Evolutionary conservation across 768 basidiomycete genomes (phyloP), one percentile per base, ranked within the genome.

Genomic region (Suillus subaureus): DNA sequence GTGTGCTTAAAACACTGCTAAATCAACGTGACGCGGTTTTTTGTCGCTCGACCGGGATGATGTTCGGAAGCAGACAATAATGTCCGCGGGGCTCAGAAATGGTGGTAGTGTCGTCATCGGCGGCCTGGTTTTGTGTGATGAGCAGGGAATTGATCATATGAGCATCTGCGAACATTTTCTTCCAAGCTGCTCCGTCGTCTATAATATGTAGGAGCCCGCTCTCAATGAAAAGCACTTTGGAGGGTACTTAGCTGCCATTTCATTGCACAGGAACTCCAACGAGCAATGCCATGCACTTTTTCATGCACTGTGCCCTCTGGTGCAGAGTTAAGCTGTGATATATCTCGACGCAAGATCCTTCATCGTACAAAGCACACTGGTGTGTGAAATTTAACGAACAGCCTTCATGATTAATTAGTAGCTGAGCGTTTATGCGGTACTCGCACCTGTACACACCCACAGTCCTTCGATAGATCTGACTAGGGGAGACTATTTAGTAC

Each of bases 61-160:
- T 58, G 37, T 39, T 58, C 56, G 37, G 23, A 58, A 13, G 55
- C 55, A 13, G 55, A 57, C 35, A 57, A 21, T 45, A 9, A 52
- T 52, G 26, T 52, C 51, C 51, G 28, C 26, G 39, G 51, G 28
- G 51, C 26, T 51, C 45, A 47, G 51, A 28, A 31, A 28, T 52
- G 26, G 8, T 18, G 16, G 18, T 21, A 21, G 16, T 28, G 9
- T 18, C 5, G 4, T 31, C 31, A 33, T 8, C 52, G 52, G 18
- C 31, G 4, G 28, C 52, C 52, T 54, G 16, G 51, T 18, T 52
- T 28, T 28, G 26, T 8, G 51, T 18, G 51, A 28, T 51, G 28
- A 51, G 26, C 49, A 7, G 51, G 18, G 51, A 21, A 31, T 31
- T 31, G 52, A 54, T 21, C 28, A 33, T 54, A 35, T 9, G 9